These are phyloP conservation scores for Diplodia corticola DNA, from an alignment of 2,329 filamentous ascomycete species.

Conservation along the genomic window DNA sequence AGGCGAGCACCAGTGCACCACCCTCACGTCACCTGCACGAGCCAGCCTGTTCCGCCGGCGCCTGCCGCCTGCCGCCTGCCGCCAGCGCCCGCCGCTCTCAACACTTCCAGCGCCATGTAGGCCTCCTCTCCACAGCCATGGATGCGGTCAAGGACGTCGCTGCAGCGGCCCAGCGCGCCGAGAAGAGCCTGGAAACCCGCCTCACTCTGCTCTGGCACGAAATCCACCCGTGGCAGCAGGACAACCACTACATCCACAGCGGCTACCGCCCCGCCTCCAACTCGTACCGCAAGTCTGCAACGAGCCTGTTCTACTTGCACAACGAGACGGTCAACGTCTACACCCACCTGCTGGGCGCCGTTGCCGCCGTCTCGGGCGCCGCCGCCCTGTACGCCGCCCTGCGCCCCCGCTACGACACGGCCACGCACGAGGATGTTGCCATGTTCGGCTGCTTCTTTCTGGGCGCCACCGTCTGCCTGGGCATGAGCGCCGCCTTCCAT, in stretches of 20 bases:
- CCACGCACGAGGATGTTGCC: slow-evolving; percentile 37
- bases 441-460: slow-evolving; percentile 43
- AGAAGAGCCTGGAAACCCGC: slow-evolving; percentile 47
- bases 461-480: slow-evolving; percentile 47
- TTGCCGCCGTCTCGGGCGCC: slow-evolving; percentile 30
- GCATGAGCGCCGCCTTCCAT: slow-evolving; percentile 70
- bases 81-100: neutral
- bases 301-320: slow-evolving; percentile 63
- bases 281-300: slow-evolving; percentile 60
- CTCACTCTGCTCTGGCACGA: slow-evolving; percentile 45
- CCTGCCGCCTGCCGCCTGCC: neutral
- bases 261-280: slow-evolving; percentile 65
- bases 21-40: neutral
- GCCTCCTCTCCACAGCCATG: neutral
- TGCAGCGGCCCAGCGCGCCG: slow-evolving; percentile 23
- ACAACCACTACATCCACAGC: slow-evolving; percentile 69
- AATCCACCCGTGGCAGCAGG: slow-evolving; percentile 50
- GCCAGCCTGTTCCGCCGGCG: neutral
- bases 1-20: neutral
- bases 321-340: slow-evolving; percentile 74
- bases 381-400: slow-evolving; percentile 31
- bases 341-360: slow-evolving; percentile 56
- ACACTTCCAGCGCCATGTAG: neutral
- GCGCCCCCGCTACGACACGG: slow-evolving; percentile 35
- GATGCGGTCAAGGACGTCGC: neutral